phyloP scores from a whole-genome alignment of 257 asterid genomes.

The Solanum rostratum region DNA sequence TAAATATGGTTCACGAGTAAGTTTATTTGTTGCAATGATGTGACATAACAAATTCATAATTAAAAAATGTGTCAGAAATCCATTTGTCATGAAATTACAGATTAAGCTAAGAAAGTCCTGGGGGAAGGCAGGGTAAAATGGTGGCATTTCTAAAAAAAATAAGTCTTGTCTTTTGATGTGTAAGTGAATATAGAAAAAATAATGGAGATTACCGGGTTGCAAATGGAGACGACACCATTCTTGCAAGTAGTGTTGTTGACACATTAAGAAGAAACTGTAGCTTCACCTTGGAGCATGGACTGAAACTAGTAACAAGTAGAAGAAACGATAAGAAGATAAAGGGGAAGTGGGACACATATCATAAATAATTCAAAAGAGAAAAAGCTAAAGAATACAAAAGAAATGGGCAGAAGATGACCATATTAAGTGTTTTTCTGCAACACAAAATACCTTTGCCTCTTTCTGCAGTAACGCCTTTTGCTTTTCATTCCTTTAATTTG shows the following conservation, averaged over 20 bases:
- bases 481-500: slow-evolving; percentile 34
- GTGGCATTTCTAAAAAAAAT: neutral
- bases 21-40: neutral
- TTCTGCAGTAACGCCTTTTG: slow-evolving; percentile 24
- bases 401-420: neutral
- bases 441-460: slow-evolving; percentile 25
- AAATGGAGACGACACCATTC: neutral
- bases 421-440: slow-evolving; percentile 8
- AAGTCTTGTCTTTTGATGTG: neutral
- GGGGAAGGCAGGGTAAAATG: neutral
- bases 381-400: neutral
- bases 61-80: neutral
- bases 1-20: neutral
- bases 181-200: too few species aligned
- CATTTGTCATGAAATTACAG: neutral
- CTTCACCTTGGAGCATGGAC: neutral
- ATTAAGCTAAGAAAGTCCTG: neutral
- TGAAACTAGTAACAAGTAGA: neutral
- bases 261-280: neutral
- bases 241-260: neutral
- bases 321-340: neutral
- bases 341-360: neutral
- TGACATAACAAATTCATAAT: neutral
- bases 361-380: slow-evolving; percentile 1
- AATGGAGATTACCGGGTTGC: neutral